Evolutionary conservation across 805 yeast species (phyloP).

Genomic region (Wickerhamomyces bovis): DNA sequence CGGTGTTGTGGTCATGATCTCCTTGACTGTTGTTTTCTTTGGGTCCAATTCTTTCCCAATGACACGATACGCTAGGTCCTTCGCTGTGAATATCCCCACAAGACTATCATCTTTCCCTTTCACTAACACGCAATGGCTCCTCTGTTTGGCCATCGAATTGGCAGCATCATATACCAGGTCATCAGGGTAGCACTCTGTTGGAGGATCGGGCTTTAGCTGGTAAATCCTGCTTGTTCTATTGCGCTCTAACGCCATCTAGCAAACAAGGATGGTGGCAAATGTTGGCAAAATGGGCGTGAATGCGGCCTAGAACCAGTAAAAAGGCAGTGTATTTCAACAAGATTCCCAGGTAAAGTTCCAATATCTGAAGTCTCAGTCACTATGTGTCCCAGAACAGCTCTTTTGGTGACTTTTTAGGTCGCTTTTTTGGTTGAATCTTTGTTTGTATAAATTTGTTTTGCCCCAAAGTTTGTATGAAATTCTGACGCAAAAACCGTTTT

Average conservation of each 20-base stretch:
- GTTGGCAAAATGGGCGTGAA: neutral
- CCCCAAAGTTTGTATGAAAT: neutral
- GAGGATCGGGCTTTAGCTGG: constrained; percentile 29
- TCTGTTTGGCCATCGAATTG: constrained; percentile 30
- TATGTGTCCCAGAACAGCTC: neutral
- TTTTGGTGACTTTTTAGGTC: too few relatives aligned
- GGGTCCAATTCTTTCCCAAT: constrained; percentile 28
- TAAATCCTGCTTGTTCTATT: constrained; percentile 11
- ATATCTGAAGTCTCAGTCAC: neutral
- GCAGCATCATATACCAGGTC: constrained; percentile 30
- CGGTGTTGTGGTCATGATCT: constrained; percentile 37
- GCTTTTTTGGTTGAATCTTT: neutral
- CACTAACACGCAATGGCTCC: constrained; percentile 38
- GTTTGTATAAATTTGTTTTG: neutral
- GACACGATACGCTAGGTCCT: constrained; percentile 40
- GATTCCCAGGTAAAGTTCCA: too few relatives aligned
- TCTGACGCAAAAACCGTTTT: neutral
- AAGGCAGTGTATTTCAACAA: neutral
- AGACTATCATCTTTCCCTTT: constrained; percentile 24
- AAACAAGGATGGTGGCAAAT: neutral
- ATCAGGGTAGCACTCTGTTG: constrained; percentile 30
- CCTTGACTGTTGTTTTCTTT: constrained; percentile 24
- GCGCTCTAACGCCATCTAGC: neutral
- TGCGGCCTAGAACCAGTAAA: neutral
- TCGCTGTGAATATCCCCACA: constrained; percentile 39